Conservation (phyloP, 2,329 filamentous ascomycete genomes). For the Leptodontidium sp. region DNA sequence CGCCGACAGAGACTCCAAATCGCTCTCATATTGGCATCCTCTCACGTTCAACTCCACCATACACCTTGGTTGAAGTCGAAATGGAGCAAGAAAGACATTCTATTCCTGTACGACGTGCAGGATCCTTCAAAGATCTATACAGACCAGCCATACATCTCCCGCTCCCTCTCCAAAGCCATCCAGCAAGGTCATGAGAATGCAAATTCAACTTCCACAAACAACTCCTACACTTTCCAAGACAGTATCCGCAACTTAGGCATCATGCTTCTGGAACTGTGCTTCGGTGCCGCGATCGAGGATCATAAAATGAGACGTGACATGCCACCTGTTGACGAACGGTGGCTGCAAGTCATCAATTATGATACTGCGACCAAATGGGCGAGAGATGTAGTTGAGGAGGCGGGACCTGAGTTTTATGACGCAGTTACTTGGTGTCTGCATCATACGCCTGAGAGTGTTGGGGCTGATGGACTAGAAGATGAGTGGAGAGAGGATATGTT, state of each 20-base stretch:
- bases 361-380: conserved; percentile 25
- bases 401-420: conserved; percentile 28
- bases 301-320: conserved; percentile 17
- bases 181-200: not conserved
- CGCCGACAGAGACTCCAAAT: conserved; percentile 29
- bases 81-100: conserved; percentile 33
- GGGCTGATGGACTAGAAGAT: conserved; percentile 3
- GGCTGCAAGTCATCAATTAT: conserved; percentile 19
- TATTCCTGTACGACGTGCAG: conserved; percentile 28
- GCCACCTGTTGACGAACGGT: conserved; percentile 4
- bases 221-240: conserved; percentile 22
- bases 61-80: conserved; percentile 31
- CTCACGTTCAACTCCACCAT: conserved; percentile 31
- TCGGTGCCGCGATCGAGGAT: conserved; percentile 29
- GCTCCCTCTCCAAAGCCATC: conserved; percentile 15
- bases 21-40: conserved; percentile 31
- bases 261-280: conserved; percentile 34
- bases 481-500: conserved; percentile 34
- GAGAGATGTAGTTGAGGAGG: conserved; percentile 27
- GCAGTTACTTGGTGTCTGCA: conserved; percentile 32
- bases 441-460: conserved; percentile 20
- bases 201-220: not conserved
- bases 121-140: conserved; percentile 21
- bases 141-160: conserved; percentile 35
- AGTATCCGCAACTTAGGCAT: conserved; percentile 31